Evolutionary conservation across 2,329 filamentous ascomycete genomes (phyloP).

Genomic region (Trichophyton benhamiae): DNA sequence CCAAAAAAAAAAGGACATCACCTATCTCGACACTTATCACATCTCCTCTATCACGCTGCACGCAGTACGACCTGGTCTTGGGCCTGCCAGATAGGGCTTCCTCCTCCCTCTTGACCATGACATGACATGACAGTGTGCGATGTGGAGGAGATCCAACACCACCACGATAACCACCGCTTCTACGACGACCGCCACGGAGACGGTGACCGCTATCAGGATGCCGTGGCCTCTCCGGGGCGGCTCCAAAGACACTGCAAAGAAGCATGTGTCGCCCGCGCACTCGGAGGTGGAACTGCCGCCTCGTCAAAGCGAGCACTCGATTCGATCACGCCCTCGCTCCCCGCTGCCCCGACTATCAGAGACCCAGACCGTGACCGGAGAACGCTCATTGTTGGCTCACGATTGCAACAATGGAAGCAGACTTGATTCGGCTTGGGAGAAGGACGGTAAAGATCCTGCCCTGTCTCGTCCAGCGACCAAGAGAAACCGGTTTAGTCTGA

Average conservation of each 20-base stretch:
- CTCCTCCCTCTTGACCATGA: neutral
- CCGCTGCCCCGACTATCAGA: conserved; percentile 1
- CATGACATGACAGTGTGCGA: conserved; percentile 3
- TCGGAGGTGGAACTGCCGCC: neutral
- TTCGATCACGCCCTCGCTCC: conserved; percentile 1
- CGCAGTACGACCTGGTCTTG: neutral
- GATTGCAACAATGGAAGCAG: neutral
- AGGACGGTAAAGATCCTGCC: neutral
- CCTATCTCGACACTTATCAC: neutral
- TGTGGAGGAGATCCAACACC: conserved; percentile 4
- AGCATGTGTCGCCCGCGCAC: neutral
- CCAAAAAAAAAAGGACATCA: neutral
- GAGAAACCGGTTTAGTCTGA: conserved; percentile 48
- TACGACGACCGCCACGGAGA: neutral
- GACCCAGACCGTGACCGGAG: neutral
- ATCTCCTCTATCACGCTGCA: conserved; percentile 2
- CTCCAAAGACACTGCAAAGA: neutral
- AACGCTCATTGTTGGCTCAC: neutral
- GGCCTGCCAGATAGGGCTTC: neutral
- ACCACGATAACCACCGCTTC: neutral
- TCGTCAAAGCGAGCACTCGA: conserved; percentile 1
- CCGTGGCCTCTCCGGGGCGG: neutral
- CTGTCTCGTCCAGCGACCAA: conserved; percentile 8
- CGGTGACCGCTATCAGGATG: neutral
- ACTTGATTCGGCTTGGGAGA: neutral